phyloP scores from a whole-genome alignment of 257 asterid species.

The Coffea canephora region DNA sequence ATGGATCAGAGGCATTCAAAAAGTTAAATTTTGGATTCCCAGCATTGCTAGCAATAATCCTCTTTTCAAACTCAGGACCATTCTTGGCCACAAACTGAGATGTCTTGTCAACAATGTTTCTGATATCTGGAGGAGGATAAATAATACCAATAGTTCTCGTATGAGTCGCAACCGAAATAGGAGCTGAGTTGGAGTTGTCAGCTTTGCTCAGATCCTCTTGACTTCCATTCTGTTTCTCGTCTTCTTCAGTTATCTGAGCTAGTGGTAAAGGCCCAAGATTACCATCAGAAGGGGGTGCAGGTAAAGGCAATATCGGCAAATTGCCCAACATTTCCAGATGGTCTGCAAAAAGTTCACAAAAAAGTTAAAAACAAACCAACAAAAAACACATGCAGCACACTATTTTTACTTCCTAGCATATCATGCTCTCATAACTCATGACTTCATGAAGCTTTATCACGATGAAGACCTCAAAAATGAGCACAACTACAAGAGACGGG shows the following conservation, averaged over 20 bases:
- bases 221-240: too few relatives aligned
- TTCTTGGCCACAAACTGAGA: too few relatives aligned
- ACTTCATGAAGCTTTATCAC: neutral
- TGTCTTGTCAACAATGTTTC: too few relatives aligned
- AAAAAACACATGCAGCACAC: neutral
- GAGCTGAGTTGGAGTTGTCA: too few relatives aligned
- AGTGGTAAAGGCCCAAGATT: constrained; percentile 60
- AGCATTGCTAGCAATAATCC: constrained; percentile 73
- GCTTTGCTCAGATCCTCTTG: too few relatives aligned
- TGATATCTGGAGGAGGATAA: too few relatives aligned
- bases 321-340: constrained; percentile 55
- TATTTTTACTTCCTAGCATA: neutral
- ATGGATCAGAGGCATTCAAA: constrained; percentile 77
- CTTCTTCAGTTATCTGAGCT: constrained; percentile 38
- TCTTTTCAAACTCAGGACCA: constrained; percentile 46
- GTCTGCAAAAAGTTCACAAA: constrained; percentile 34
- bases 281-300: constrained; percentile 70
- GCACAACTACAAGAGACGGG: too few relatives aligned
- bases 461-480: neutral
- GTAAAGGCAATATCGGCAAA: constrained; percentile 70
- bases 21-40: constrained; percentile 84
- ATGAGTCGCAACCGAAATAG: too few relatives aligned
- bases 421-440: neutral
- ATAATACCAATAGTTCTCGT: too few relatives aligned
- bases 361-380: neutral